Conservation (phyloP, 106 monocot species). For the Allium fistulosum region DNA sequence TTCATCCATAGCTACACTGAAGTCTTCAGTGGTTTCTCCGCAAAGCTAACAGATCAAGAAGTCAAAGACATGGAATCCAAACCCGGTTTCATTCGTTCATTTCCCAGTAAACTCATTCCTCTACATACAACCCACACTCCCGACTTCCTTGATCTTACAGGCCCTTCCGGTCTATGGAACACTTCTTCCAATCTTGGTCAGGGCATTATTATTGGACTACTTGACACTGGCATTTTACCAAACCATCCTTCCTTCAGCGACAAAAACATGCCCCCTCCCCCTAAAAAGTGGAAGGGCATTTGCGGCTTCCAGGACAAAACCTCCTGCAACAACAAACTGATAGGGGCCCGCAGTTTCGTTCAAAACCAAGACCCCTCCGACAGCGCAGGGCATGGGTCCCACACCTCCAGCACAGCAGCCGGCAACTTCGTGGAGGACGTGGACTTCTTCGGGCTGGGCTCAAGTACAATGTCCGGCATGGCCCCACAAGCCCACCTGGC, state of each 20-base stretch:
- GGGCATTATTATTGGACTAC: background rate
- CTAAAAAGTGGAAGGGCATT: conserved; percentile 3
- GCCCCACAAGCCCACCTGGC: conserved; percentile 39
- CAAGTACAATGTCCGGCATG: conserved; percentile 24
- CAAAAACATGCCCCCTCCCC: background rate
- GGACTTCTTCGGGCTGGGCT: conserved; percentile 23
- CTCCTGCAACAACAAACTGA: conserved; percentile 14
- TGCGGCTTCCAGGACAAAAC: conserved; percentile 1
- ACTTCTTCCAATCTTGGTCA: background rate
- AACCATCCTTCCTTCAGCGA: conserved; percentile 6
- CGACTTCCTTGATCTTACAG: background rate
- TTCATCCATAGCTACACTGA: conserved; percentile 11
- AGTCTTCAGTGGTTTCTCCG: conserved; percentile 18
- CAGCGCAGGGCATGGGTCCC: conserved; percentile 36
- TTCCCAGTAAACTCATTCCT: background rate
- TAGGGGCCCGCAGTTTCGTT: background rate
- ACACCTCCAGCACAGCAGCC: conserved; percentile 38
- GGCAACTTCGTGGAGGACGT: conserved; percentile 17
- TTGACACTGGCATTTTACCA: conserved; percentile 2
- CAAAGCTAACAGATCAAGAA: conserved; percentile 11
- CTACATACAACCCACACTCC: conserved; percentile 23
- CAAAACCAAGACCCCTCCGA: conserved; percentile 10
- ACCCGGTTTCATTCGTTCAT: conserved; percentile 7
- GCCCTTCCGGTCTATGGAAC: conserved; percentile 1
- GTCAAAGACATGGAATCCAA: background rate